phyloP scores from a whole-genome alignment of 345 rosid genomes.

The Populus pruinosa region DNA sequence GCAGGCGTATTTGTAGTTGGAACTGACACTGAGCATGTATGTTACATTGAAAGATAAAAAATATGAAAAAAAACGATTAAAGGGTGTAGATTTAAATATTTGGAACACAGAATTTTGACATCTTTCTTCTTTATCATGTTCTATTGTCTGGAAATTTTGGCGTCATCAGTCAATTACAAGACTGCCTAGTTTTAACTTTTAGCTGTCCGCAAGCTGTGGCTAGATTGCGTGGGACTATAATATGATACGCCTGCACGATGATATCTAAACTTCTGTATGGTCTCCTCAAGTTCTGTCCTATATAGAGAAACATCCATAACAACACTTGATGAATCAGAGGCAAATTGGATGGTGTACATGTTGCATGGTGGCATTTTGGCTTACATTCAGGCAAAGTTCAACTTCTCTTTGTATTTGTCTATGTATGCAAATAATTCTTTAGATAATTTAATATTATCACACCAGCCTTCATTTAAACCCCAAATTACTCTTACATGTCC shows the following conservation, averaged over 20 bases:
- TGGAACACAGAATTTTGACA: conserved; percentile 8
- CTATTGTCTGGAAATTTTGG: not conserved
- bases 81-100: not conserved
- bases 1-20: not conserved
- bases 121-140: not conserved
- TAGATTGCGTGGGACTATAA: not conserved
- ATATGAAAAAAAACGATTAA: not conserved
- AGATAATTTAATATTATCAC: not conserved
- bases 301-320: not conserved
- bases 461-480: not conserved
- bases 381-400: not conserved
- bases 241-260: not conserved
- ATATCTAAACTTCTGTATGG: not conserved
- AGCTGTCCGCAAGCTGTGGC: conserved; percentile 1
- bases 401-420: not conserved
- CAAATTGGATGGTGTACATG: not conserved
- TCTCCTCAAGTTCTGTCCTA: not conserved
- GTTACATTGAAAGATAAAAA: not conserved
- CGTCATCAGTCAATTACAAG: conserved; percentile 8
- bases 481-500: conserved; percentile 1
- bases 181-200: not conserved
- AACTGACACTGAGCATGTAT: not conserved
- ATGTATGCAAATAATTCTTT: not conserved
- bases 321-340: not conserved
- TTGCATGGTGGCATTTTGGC: not conserved